Base-by-base conservation (phyloP, 139 green algal species). In the Edaphochlamys debaryana region DNA sequence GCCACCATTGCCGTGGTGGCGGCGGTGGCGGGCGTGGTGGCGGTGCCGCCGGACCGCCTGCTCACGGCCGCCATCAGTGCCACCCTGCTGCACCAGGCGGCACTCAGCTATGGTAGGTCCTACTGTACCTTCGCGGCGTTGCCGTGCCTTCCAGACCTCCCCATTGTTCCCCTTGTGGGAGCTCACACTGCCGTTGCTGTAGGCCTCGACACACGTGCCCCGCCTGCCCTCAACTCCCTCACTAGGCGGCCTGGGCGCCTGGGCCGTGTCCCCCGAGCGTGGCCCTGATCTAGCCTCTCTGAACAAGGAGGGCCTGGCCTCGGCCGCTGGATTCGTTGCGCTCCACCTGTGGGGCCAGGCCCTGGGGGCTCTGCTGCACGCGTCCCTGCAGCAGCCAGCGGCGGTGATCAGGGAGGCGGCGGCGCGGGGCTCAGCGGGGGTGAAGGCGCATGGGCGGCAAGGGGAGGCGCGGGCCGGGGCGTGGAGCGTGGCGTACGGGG, bases 291-390 rank as follows among this genome's bases (percentile, higher is more conserved):
- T 92, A n/a, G 15, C 93, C 40, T 66, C 56, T 27, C 85, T 93
- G 37, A 98, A 98, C 86, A 98, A 97, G 79, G 96, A 98, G 86
- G 95, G 96, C 13, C 25, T 98, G 19, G 74, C 88, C 30, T 97
- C 93, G 0, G 58, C 96, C 37, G 67, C 78, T 0, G 95, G 96
- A 37, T 98, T 96, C 87, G 91, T 82, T 79, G 92, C 90, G 0
- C 79, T 98, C 40, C 79, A 95, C 79, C 75, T 96, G 48, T 67
- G 85, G 62, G 92, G 91, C 23, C 85, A 82, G 1, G 79, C 80
- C 15, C 29, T 89, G 42, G 91, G 79, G 22, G 25, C 79, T 36
- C 11, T 38, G 29, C 58, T 90, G 27, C 78, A 77, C 20, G 41
- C 30, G 54, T 40, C 40, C 41, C 27, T 80, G 30, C 58, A 80